Percentiles rank a stretch among this genome's conserved stretches.
These are phyloP conservation scores for Lactifluus echinatus DNA, from an alignment of 768 basidiomycete genomes.

Conservation along the genomic window DNA sequence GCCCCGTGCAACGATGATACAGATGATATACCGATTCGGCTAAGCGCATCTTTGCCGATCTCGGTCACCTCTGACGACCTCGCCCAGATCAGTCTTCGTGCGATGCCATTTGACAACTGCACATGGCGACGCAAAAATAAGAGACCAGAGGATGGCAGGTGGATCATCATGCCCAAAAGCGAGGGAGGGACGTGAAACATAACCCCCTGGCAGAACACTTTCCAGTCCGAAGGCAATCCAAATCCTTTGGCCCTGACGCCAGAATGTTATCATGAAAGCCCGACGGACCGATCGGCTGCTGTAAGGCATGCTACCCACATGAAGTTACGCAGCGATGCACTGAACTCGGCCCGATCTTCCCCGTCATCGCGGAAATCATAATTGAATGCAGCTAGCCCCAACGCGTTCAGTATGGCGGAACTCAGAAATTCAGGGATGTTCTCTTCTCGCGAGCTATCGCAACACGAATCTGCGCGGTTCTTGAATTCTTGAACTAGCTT, in stretches of 20 bases:
- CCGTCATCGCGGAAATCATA: slow-evolving; percentile 14
- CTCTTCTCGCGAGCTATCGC: neutral
- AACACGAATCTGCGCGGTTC: neutral
- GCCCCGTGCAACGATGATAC: neutral
- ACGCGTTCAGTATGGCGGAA: slow-evolving; percentile 8
- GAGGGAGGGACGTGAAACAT: slow-evolving; percentile 7
- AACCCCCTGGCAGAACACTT: slow-evolving; percentile 13
- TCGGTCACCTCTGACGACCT: neutral
- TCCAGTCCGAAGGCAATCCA: slow-evolving; percentile 15
- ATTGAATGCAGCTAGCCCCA: slow-evolving; percentile 12
- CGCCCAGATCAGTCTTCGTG: slow-evolving; percentile 5
- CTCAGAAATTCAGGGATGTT: slow-evolving; percentile 11
- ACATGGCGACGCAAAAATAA: slow-evolving; percentile 14
- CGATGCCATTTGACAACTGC: slow-evolving; percentile 3
- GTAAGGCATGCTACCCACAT: neutral
- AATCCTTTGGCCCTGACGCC: slow-evolving; percentile 14
- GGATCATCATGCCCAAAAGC: slow-evolving; percentile 3
- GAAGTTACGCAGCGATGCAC: slow-evolving; percentile 10
- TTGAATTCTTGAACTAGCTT: slow-evolving; percentile 6
- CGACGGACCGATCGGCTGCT: neutral
- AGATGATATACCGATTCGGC: slow-evolving; percentile 4
- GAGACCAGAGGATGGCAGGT: slow-evolving; percentile 14
- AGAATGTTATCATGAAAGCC: neutral
- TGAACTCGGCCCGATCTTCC: slow-evolving; percentile 1
- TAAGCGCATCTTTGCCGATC: slow-evolving; percentile 9